Percentiles rank a stretch among this genome's conserved stretches.
phyloP scores from a whole-genome alignment of 2,329 filamentous ascomycete species.

The Aphanoascus verrucosus region DNA sequence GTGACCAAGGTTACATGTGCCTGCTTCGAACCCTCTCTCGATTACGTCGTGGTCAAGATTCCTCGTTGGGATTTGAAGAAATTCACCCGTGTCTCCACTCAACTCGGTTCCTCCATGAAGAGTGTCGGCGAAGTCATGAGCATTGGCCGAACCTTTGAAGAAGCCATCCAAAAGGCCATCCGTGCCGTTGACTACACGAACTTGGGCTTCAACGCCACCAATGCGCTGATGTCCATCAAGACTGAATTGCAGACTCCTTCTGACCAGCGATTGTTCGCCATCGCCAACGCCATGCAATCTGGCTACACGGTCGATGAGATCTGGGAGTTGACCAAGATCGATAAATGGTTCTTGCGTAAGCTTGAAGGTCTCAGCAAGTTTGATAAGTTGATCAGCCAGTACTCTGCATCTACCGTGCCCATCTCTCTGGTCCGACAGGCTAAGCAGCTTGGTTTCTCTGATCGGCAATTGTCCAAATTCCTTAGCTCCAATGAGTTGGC shows the following conservation, averaged over 20 bases:
- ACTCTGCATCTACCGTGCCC: slow-evolving; percentile 55
- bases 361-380: slow-evolving; percentile 88
- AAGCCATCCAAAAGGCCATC: slow-evolving; percentile 97
- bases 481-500: slow-evolving; percentile 90
- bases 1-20: slow-evolving; percentile 93
- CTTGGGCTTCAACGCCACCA: slow-evolving; percentile 83
- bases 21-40: slow-evolving; percentile 95
- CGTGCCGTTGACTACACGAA: slow-evolving; percentile 92
- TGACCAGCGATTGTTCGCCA: slow-evolving; percentile 92
- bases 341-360: slow-evolving; percentile 94
- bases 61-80: slow-evolving; percentile 98
- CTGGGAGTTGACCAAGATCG: slow-evolving; percentile 96
- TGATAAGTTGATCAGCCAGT: slow-evolving; percentile 62
- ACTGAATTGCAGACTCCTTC: slow-evolving; percentile 94
- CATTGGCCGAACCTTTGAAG: slow-evolving; percentile 91
- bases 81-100: slow-evolving; percentile 90
- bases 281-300: slow-evolving; percentile 91
- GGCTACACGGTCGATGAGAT: slow-evolving; percentile 95
- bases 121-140: slow-evolving; percentile 99
- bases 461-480: slow-evolving; percentile 87
- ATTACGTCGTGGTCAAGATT: slow-evolving; percentile 98
- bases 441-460: slow-evolving; percentile 89
- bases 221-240: slow-evolving; percentile 88
- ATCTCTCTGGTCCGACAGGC: slow-evolving; percentile 63
- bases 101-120: slow-evolving; percentile 98